phyloP scores from a whole-genome alignment of 352 stramenopile species.

The Elongisporangium senticosum region DNA sequence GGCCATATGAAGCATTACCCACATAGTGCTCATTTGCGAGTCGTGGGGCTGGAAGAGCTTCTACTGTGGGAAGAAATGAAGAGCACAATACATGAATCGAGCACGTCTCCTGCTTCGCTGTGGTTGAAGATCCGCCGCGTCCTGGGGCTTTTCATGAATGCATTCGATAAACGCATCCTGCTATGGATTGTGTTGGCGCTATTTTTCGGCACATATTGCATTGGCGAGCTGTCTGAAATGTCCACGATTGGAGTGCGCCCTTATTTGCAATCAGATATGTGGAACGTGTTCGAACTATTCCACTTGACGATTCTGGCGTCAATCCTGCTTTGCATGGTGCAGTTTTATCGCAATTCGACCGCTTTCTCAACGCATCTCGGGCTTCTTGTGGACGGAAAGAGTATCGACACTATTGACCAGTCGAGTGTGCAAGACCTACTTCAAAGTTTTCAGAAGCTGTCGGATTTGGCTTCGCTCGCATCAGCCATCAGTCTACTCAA shows the following conservation, averaged over 20 bases:
- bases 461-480: conserved; percentile 65
- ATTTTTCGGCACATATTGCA: conserved; percentile 79
- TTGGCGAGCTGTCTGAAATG: conserved; percentile 75
- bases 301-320: conserved; percentile 61
- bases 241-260: conserved; percentile 63
- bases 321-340: conserved; percentile 58
- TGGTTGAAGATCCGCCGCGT: background rate
- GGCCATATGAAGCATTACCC: conserved; percentile 78
- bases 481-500: conserved; percentile 81
- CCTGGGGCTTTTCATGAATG: background rate
- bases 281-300: conserved; percentile 84
- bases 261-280: conserved; percentile 82
- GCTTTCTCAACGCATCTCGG: conserved; percentile 43
- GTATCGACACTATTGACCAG: conserved; percentile 54
- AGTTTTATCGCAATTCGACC: conserved; percentile 60
- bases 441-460: conserved; percentile 63
- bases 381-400: conserved; percentile 21
- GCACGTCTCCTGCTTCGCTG: background rate
- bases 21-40: conserved; percentile 76
- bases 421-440: conserved; percentile 57
- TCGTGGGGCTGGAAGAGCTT: conserved; percentile 62
- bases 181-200: conserved; percentile 61
- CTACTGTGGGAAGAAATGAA: background rate
- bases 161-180: conserved; percentile 53
- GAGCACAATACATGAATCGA: background rate